Evolutionary conservation across 2,329 filamentous ascomycete genomes (phyloP).

Genomic region (Beauveria sp.): DNA sequence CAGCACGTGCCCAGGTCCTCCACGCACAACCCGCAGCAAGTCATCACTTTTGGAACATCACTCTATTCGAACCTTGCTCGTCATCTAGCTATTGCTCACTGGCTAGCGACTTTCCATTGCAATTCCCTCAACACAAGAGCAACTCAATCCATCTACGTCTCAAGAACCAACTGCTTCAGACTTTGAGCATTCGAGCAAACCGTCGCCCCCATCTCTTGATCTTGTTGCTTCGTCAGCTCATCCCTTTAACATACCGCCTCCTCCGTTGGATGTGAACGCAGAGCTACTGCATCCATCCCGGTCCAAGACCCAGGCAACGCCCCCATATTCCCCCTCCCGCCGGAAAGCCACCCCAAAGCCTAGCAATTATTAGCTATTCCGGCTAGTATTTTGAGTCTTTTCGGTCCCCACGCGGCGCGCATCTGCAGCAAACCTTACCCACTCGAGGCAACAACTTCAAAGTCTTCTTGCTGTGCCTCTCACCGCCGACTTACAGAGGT

Average conservation of each 20-base stretch:
- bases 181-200: neutral
- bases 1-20: neutral
- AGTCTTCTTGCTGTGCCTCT: neutral
- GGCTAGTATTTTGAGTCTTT: neutral
- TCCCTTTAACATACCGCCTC: neutral
- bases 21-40: neutral
- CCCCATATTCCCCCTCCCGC: neutral
- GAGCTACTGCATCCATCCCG: slow-evolving; percentile 3
- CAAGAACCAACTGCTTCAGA: neutral
- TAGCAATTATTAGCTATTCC: neutral
- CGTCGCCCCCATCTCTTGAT: neutral
- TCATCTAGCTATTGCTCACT: neutral
- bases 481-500: slow-evolving; percentile 9
- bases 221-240: neutral
- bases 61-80: neutral
- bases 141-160: no score
- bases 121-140: no score
- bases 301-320: neutral
- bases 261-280: neutral
- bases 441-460: neutral
- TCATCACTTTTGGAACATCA: neutral
- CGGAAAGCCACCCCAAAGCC: neutral
- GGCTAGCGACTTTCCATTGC: neutral
- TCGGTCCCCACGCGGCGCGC: neutral
- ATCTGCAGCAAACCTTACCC: slow-evolving; percentile 10